phyloP scores from a whole-genome alignment of 192 early-diverging fungal species.

The Haplosporangium gracile region DNA sequence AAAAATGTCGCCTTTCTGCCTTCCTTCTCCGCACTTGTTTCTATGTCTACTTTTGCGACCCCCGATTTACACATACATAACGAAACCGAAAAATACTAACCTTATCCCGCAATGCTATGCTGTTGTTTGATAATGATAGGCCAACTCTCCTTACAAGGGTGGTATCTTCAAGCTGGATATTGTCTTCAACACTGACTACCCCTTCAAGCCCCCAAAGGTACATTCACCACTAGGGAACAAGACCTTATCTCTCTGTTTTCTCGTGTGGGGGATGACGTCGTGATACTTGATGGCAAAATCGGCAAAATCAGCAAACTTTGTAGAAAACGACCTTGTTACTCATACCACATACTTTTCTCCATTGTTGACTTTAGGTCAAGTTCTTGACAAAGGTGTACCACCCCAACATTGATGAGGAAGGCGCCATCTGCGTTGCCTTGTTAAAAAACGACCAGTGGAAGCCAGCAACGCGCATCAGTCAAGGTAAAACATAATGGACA shows the following conservation, averaged over 20 bases:
- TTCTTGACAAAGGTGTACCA: constrained; percentile 87
- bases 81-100: background rate
- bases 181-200: constrained; percentile 80
- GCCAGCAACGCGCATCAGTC: constrained; percentile 78
- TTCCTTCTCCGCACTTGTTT: background rate
- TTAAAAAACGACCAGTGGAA: constrained; percentile 90
- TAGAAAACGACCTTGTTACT: background rate
- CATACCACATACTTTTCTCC: background rate
- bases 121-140: constrained; percentile 36
- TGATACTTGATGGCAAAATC: background rate
- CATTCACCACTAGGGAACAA: background rate
- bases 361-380: constrained; percentile 64
- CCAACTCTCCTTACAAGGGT: constrained; percentile 73
- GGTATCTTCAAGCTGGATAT: constrained; percentile 80
- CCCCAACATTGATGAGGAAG: constrained; percentile 86
- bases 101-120: constrained; percentile 14
- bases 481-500: constrained; percentile 57
- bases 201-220: constrained; percentile 87
- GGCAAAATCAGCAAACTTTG: background rate
- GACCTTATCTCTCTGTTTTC: background rate
- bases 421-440: constrained; percentile 80
- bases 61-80: background rate
- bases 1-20: background rate
- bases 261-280: background rate
- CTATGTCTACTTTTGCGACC: background rate